Base-by-base conservation (phyloP, 768 basidiomycete genomes). In the Lentinula aciculospora region DNA sequence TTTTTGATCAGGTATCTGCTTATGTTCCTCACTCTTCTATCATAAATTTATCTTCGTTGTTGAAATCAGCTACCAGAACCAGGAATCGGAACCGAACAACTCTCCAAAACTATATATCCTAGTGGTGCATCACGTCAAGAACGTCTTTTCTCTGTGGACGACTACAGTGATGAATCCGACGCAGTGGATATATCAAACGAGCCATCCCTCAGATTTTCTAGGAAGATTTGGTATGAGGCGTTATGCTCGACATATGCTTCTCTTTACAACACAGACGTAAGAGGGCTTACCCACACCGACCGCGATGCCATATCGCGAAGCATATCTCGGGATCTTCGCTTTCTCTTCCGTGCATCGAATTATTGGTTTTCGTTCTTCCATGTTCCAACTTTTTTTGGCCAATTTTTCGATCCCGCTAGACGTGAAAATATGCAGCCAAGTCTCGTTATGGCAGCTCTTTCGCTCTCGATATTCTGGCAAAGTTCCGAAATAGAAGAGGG, bases 211-310 rank as follows among this genome's bases (percentile, higher is more conserved):
- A 76, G 79, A 48, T 89, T 88, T 68, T 74, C 77, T 17, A 85
- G 87, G 50, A 83, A 86, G 72, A 84, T 82, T 23, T 90, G 89
- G 89, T 92, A 86, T 85, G 90, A 90, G 65, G 82, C 80, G 3
- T 74, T 91, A 17, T 69, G 89, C 34, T 71, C 73, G 39, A 65
- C 85, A 28, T 89, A 89, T 66, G 57, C 69, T 29, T 75, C 75
- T 17, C 61, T 27, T 70, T 67, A 57, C 67, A 66, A 45, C 70
- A 70, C 57, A 58, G 64, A 29, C 64, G 10, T 34, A 10, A 28
- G 19, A 6, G 13, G 13, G 6, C 25, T 81, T 21, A 71, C 76
- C 15, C 32, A 68, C 12, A 67, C 75, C 19, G 71, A 81, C 65
- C 81, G 84, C 25, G 78, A 80, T 34, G 61, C 67, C 9, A 76